Percentiles rank a stretch among this genome's conserved stretches.
phyloP scores from a whole-genome alignment of 495 filamentous ascomycete species.

The Trypethelium eluteriae region DNA sequence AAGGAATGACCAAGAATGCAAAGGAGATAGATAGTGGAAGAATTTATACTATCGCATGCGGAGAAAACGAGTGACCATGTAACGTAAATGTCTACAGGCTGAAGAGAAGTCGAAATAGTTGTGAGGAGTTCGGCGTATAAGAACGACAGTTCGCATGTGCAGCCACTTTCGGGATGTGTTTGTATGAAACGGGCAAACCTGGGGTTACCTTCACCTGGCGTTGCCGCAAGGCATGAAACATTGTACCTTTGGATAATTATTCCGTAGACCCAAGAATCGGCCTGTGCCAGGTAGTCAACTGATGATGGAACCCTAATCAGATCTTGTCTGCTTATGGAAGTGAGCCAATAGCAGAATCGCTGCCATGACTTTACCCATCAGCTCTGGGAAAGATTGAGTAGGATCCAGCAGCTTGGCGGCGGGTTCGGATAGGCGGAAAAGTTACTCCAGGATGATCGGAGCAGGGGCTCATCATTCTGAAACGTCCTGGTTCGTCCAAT shows the following conservation, averaged over 20 bases:
- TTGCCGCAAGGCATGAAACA: background rate
- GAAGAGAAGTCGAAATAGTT: background rate
- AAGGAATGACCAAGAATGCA: background rate
- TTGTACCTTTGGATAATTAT: constrained; percentile 12
- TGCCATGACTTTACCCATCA: background rate
- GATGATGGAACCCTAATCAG: background rate
- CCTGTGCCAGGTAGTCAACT: background rate
- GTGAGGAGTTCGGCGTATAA: constrained; percentile 3
- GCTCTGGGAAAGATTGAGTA: background rate
- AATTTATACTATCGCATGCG: constrained; percentile 7
- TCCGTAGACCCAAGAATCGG: background rate
- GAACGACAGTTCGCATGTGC: background rate
- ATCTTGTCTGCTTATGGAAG: background rate
- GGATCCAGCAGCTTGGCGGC: background rate
- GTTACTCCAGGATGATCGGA: background rate
- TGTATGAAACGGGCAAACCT: background rate
- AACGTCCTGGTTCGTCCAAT: background rate
- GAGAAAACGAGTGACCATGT: constrained; percentile 7
- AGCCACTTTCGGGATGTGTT: background rate
- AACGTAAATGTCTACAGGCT: constrained; percentile 3
- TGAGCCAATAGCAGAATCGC: background rate
- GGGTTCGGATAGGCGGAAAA: constrained; percentile 7
- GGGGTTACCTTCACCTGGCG: background rate
- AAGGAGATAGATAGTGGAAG: background rate
- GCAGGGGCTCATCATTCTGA: background rate